Conservation (phyloP, 768 basidiomycete genomes). For the Lentinus tigrinus region DNA sequence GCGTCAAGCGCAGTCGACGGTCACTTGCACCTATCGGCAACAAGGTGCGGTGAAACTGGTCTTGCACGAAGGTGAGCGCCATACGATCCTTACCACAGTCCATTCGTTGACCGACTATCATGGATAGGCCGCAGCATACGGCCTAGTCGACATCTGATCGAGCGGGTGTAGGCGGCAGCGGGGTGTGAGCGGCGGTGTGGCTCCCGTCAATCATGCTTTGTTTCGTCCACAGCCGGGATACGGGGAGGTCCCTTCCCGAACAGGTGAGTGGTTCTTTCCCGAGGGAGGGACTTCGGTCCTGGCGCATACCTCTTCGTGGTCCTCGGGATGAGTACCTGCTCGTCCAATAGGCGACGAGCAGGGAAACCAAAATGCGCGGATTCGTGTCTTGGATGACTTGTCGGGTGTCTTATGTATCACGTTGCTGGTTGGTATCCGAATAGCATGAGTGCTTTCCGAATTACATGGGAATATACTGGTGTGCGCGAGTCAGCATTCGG, state of each 20-base stretch:
- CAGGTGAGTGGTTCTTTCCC: background rate
- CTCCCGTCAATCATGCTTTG: background rate
- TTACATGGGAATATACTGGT: no score
- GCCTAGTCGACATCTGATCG: no score
- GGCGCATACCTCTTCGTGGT: constrained; percentile 1
- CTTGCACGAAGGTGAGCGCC: no score
- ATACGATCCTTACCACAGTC: no score
- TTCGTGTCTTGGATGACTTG: background rate
- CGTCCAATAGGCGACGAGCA: background rate
- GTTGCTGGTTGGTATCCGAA: no score
- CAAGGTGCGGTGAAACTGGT: no score
- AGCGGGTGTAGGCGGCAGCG: no score
- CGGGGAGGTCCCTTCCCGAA: background rate
- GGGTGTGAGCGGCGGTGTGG: background rate
- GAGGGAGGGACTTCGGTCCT: constrained; percentile 1
- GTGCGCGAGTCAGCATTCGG: no score
- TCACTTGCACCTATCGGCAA: no score
- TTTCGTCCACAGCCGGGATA: background rate
- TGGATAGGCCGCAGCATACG: no score
- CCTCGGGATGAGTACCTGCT: background rate
- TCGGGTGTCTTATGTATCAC: background rate
- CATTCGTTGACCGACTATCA: no score
- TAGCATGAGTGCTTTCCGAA: no score
- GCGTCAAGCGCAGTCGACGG: background rate
- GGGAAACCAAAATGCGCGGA: background rate